Base-by-base conservation (phyloP, 805 yeast species). In the Saturnispora kantuleensis region DNA sequence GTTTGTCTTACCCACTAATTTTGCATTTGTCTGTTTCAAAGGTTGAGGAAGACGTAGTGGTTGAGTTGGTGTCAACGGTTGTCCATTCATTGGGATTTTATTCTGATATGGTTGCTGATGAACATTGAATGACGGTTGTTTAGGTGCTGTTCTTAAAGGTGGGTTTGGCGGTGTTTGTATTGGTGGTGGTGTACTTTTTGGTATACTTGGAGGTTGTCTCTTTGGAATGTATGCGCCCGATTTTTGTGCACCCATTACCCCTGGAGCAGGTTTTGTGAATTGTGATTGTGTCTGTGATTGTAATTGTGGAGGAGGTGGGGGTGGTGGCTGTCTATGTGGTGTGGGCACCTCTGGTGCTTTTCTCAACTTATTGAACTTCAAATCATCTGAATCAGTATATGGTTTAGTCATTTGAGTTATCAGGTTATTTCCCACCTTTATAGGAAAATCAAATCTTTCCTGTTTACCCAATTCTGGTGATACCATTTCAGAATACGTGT, bases 401-500 rank as follows among this genome's bases (percentile, higher is more conserved):
- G 65, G 64, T 47, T 59, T 60, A 4, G 63, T 60, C n/a, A 61
- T 59, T 44, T 60, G 62, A 42, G 45, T 53, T 15, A 60, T 43
- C 12, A 60, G 39, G 4, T 45, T 48, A 16, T 43, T 18, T 16
- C 38, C 33, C 18, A 17, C 28, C 10, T 29, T 21, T 6, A 21
- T 21, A 21, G 26, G 26, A 21, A 21, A 21, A n/a, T 43, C 42
- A 29, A 43, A 43, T 4, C 34, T 38, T 11, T 35, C 13, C 30
- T 38, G 18, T 26, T 31, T 36, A 26, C 17, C 31, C n/a, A 66
- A 52, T 32, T 58, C 65, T 7, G 71, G 70, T 39, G 72, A 71
- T 12, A 58, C 56, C 62, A 56, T 69, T 63, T 62, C 65, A 13
- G 59, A 51, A 52, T 76, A 75, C 44, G 77, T 76, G 51, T 76